phyloP scores from a whole-genome alignment of 352 stramenopile species.

The Aphanomyces euteiches region DNA sequence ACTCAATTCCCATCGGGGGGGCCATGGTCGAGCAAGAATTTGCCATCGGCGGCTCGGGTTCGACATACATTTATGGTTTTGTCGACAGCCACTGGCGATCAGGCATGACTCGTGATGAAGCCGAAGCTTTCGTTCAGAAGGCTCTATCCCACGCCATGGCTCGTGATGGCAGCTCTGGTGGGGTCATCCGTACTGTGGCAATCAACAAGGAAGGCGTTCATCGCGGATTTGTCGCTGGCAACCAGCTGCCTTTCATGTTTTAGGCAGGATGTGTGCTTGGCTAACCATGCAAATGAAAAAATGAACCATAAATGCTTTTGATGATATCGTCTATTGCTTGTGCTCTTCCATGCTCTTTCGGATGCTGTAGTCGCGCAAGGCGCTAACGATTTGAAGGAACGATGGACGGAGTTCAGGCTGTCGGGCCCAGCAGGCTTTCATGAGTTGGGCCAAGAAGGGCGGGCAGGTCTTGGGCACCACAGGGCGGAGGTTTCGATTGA shows the following conservation, averaged over 20 bases:
- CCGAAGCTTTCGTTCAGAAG: slow-evolving; percentile 93
- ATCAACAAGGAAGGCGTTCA: slow-evolving; percentile 90
- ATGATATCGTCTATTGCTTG: neutral
- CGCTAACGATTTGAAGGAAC: slow-evolving; percentile 58
- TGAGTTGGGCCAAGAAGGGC: slow-evolving; percentile 67
- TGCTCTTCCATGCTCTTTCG: slow-evolving; percentile 27
- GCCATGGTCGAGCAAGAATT: slow-evolving; percentile 96
- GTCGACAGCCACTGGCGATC: slow-evolving; percentile 88
- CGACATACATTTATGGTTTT: slow-evolving; percentile 97
- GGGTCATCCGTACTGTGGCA: slow-evolving; percentile 95
- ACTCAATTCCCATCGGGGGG: slow-evolving; percentile 94
- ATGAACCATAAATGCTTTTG: neutral
- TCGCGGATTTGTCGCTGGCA: slow-evolving; percentile 89
- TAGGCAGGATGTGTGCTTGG: slow-evolving; percentile 36
- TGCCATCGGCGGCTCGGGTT: slow-evolving; percentile 95
- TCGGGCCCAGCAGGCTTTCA: slow-evolving; percentile 72
- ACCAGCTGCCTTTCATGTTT: slow-evolving; percentile 87
- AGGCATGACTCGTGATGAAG: slow-evolving; percentile 97
- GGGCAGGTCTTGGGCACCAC: slow-evolving; percentile 58
- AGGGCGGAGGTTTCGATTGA: slow-evolving; percentile 73
- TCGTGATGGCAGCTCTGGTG: slow-evolving; percentile 96
- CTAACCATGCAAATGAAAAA: neutral
- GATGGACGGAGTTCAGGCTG: slow-evolving; percentile 66
- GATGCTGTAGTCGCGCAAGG: slow-evolving; percentile 35
- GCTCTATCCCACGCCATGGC: slow-evolving; percentile 96